Evolutionary conservation across 495 filamentous ascomycete species (phyloP).

Genomic region (Lophium mytilinum): DNA sequence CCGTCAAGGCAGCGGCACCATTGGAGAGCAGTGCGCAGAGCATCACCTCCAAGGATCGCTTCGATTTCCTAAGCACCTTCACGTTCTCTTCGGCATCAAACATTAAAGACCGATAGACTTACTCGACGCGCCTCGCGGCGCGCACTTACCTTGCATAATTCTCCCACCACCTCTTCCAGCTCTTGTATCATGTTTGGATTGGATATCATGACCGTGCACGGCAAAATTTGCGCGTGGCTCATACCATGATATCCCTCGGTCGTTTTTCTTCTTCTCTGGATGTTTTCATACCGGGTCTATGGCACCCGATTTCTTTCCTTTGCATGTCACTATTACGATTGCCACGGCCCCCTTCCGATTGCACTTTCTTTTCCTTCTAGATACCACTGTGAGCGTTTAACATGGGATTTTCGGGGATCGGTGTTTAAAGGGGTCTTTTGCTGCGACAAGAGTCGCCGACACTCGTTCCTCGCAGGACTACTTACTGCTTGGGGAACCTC

Average conservation of each 20-base stretch:
- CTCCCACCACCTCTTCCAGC: background rate
- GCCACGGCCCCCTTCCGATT: constrained; percentile 7
- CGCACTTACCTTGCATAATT: background rate
- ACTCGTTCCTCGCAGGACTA: too few species aligned
- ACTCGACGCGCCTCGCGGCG: constrained; percentile 1
- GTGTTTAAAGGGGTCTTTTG: background rate
- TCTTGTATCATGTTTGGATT: constrained; percentile 1
- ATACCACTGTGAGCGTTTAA: constrained; percentile 24
- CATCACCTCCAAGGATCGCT: constrained; percentile 21
- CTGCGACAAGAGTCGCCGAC: too few species aligned
- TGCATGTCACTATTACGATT: constrained; percentile 16
- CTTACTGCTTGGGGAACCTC: too few species aligned
- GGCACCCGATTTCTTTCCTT: constrained; percentile 3
- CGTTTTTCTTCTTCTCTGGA: background rate
- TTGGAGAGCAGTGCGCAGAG: constrained; percentile 7
- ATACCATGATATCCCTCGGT: background rate
- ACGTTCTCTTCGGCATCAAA: constrained; percentile 15
- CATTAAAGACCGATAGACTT: constrained; percentile 18
- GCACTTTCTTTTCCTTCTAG: constrained; percentile 10
- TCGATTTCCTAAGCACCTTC: constrained; percentile 23
- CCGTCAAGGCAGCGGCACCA: constrained; percentile 6
- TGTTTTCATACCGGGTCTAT: constrained; percentile 1
- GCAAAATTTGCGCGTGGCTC: background rate
- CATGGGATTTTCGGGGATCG: background rate
- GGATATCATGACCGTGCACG: constrained; percentile 5